These are phyloP conservation scores for Leccinum fibrillosum DNA, from an alignment of 768 basidiomycete genomes.

Conservation along the genomic window DNA sequence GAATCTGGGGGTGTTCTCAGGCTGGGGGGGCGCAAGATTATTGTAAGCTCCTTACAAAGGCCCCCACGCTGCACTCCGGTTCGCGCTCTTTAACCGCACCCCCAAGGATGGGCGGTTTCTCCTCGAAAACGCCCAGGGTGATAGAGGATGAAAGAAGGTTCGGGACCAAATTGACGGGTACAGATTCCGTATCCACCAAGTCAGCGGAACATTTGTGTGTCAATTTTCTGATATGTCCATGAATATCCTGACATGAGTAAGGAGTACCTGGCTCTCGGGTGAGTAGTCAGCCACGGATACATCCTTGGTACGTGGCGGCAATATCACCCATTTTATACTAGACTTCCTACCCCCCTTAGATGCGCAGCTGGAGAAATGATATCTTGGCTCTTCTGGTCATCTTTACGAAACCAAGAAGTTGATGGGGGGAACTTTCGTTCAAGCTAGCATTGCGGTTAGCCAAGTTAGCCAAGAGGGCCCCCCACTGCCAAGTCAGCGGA, in stretches of 20 bases:
- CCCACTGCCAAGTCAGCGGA: neutral
- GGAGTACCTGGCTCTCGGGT: neutral
- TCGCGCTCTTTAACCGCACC: conserved; percentile 15
- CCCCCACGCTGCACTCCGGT: neutral
- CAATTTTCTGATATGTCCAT: conserved; percentile 9
- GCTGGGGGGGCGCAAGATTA: neutral
- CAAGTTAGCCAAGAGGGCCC: neutral
- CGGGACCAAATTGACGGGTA: neutral
- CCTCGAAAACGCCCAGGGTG: neutral
- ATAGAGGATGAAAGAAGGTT: neutral
- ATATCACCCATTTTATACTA: conserved; percentile 18
- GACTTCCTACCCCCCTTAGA: neutral
- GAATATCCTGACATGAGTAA: conserved; percentile 13
- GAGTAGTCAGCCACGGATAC: neutral
- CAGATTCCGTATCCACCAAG: conserved; percentile 14
- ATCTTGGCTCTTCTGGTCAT: conserved; percentile 2
- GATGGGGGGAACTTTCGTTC: neutral
- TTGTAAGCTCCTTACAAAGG: neutral
- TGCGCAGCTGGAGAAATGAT: conserved; percentile 11
- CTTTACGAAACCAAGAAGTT: conserved; percentile 16
- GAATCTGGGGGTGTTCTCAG: neutral
- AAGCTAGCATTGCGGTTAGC: neutral
- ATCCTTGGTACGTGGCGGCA: conserved; percentile 13
- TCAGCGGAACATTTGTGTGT: conserved; percentile 7
- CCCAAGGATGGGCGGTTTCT: neutral